These are phyloP conservation scores for Solanum appendiculatum DNA, from an alignment of 257 asterid species.

Conservation along the genomic window DNA sequence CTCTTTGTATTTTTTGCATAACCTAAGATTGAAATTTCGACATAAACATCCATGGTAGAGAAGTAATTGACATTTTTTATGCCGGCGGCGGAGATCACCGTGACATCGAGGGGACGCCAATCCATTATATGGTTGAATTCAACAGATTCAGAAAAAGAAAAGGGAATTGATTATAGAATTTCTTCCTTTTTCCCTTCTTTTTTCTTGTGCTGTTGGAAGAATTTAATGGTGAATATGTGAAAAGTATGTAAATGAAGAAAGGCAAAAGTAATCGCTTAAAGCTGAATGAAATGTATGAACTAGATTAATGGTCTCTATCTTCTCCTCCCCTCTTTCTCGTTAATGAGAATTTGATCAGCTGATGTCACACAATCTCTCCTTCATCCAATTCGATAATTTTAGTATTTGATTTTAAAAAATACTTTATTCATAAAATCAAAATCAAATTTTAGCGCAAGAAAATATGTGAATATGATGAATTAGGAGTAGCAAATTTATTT, in stretches of 20 bases:
- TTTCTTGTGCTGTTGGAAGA: background rate
- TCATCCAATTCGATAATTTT: no score
- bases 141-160: background rate
- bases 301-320: background rate
- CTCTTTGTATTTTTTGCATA: slow-evolving; percentile 29
- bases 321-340: background rate
- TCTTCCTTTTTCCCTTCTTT: background rate
- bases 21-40: slow-evolving; percentile 34
- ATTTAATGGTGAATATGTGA: background rate
- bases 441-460: no score
- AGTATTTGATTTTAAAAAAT: no score
- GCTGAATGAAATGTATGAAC: background rate
- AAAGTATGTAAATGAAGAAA: background rate
- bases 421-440: background rate
- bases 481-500: no score
- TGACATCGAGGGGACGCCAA: slow-evolving; percentile 34
- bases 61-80: slow-evolving; percentile 35
- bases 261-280: background rate
- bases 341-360: background rate
- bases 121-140: slow-evolving; percentile 26
- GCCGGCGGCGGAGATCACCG: slow-evolving; percentile 35
- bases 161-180: background rate
- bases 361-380: background rate
- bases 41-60: slow-evolving; percentile 49
- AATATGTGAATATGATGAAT: no score